phyloP scores from a whole-genome alignment of 2,329 filamentous ascomycete species.

The Fusarium liriodendri region DNA sequence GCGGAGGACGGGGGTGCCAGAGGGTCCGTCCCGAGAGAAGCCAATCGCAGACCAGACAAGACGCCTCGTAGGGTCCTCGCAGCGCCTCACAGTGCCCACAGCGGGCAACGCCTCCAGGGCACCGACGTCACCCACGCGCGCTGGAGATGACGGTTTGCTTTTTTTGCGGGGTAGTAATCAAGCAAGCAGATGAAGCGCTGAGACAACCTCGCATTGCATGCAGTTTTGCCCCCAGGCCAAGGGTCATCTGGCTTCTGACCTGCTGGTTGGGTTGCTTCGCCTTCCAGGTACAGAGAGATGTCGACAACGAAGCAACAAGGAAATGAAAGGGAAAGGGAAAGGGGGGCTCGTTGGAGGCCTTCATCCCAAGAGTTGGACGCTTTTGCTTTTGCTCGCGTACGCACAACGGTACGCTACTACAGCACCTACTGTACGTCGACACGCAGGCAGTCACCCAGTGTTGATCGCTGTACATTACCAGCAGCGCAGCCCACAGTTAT shows the following conservation, averaged over 20 bases:
- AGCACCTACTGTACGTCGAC: neutral
- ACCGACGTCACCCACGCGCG: slow-evolving; percentile 38
- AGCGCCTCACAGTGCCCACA: slow-evolving; percentile 12
- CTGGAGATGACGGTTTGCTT: slow-evolving; percentile 14
- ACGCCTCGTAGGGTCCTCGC: slow-evolving; percentile 17
- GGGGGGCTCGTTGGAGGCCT: neutral
- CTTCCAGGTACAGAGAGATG: slow-evolving; percentile 18
- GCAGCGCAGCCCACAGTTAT: neutral
- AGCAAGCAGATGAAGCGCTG: slow-evolving; percentile 4
- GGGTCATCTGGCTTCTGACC: slow-evolving; percentile 1
- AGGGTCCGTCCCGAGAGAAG: slow-evolving; percentile 22
- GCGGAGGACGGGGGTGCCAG: slow-evolving; percentile 29
- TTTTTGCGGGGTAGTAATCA: slow-evolving; percentile 38
- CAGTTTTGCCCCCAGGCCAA: slow-evolving; percentile 10
- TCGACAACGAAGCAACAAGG: slow-evolving; percentile 8
- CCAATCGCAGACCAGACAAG: slow-evolving; percentile 25
- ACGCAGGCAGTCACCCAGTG: neutral
- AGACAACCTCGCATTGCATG: slow-evolving; percentile 16
- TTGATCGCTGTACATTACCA: slow-evolving; percentile 15
- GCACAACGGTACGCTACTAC: neutral
- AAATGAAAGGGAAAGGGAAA: slow-evolving; percentile 6
- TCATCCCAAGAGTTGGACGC: neutral
- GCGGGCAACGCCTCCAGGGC: slow-evolving; percentile 13
- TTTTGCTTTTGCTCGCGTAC: slow-evolving; percentile 1
- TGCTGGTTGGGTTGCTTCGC: slow-evolving; percentile 7